Evolutionary conservation across 2,329 filamentous ascomycete genomes (phyloP).

Genomic region (Aspergillus pseudonomiae): DNA sequence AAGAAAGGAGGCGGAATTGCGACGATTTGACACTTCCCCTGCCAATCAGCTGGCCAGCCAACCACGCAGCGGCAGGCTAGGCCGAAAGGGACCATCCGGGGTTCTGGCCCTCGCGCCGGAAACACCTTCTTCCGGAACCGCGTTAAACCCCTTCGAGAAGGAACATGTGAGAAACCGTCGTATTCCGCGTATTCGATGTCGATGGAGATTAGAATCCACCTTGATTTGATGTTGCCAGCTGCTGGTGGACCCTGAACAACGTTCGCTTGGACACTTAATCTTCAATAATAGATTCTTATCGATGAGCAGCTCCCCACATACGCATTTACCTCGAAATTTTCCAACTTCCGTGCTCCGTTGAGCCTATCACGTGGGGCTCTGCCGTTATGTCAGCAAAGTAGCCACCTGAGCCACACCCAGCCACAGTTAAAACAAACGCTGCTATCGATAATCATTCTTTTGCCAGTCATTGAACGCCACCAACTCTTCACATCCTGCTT

Average conservation of each 20-base stretch:
- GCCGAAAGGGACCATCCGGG: slow-evolving; percentile 16
- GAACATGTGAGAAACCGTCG: background rate
- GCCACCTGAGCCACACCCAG: slow-evolving; percentile 12
- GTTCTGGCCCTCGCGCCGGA: slow-evolving; percentile 12
- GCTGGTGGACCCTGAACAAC: slow-evolving; percentile 7
- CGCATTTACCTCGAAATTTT: background rate
- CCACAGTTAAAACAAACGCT: slow-evolving; percentile 11
- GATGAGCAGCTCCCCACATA: background rate
- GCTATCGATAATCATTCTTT: slow-evolving; percentile 17
- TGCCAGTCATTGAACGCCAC: background rate
- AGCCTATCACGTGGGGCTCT: background rate
- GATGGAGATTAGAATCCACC: background rate
- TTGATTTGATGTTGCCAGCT: background rate
- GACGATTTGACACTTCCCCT: slow-evolving; percentile 19
- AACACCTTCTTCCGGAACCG: background rate
- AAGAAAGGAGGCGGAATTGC: slow-evolving; percentile 27
- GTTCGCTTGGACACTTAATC: slow-evolving; percentile 1
- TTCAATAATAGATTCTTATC: slow-evolving; percentile 4
- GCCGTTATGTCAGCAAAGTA: slow-evolving; percentile 5
- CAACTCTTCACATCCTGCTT: background rate
- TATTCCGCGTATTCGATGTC: slow-evolving; percentile 3
- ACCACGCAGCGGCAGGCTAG: slow-evolving; percentile 9
- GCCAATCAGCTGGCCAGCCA: slow-evolving; percentile 24
- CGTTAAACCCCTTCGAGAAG: background rate
- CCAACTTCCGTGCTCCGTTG: background rate